Conservation (phyloP, 2,329 filamentous ascomycete species). For the Xylaria sp. region DNA sequence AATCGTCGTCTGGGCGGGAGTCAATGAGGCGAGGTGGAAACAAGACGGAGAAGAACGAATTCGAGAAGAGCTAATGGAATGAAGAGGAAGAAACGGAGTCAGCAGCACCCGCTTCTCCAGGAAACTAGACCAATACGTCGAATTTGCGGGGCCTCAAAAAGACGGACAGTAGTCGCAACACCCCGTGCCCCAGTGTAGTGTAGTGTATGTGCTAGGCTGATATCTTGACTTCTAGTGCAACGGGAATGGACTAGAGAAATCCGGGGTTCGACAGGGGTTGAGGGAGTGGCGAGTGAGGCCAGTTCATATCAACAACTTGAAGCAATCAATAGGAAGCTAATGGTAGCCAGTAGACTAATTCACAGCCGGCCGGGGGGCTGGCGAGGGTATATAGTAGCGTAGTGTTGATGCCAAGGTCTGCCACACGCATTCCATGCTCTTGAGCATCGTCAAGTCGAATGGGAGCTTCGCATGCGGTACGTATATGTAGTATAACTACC, state of each 20-base stretch:
- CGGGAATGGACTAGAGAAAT: conserved; percentile 33
- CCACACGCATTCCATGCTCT: conserved; percentile 36
- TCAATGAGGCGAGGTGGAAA: conserved; percentile 21
- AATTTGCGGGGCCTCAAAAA: conserved; percentile 34
- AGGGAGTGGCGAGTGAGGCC: conserved; percentile 12
- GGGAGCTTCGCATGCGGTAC: not conserved
- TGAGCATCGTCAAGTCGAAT: conserved; percentile 23
- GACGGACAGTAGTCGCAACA: conserved; percentile 13
- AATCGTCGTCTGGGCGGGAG: not conserved
- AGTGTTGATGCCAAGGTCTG: conserved; percentile 31
- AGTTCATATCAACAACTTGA: conserved; percentile 5
- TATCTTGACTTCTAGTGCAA: conserved; percentile 23
- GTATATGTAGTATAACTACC: not conserved
- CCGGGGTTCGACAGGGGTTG: conserved; percentile 35
- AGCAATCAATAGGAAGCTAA: not conserved
- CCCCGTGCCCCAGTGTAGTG: conserved; percentile 27
- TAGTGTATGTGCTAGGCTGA: conserved; percentile 16
- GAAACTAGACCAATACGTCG: conserved; percentile 26
- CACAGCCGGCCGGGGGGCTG: conserved; percentile 11
- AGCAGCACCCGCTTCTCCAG: conserved; percentile 41
- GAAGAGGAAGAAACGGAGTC: conserved; percentile 45
- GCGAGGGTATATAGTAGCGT: conserved; percentile 25
- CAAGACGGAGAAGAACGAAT: conserved; percentile 20
- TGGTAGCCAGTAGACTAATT: conserved; percentile 1
- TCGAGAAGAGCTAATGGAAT: conserved; percentile 32